Evolutionary conservation across 306 rosid genomes (phyloP), one percentile per base, ranked within the genome.

Genomic region (Crotalaria pallida): DNA sequence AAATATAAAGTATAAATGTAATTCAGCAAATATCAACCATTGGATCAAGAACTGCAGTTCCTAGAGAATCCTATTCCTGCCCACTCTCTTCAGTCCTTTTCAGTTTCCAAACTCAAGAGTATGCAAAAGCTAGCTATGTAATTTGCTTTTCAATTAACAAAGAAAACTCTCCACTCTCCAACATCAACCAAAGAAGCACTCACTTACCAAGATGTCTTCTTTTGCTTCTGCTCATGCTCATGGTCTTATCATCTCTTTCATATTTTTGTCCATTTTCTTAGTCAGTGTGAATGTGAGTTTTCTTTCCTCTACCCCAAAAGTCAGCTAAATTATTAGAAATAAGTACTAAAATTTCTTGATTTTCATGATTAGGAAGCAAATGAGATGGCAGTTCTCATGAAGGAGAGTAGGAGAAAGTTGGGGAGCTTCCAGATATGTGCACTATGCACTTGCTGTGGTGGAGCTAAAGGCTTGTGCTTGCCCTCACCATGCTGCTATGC

Each of bases 401-500:
- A 84, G 58, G 92, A 84, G 58, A 83, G 82, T 13, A 80, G 94
- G 33, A 84, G 95, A 79, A 88, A 40, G 57, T 60, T 92, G 80
- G 81, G 86, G 31, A 84, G 89, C 77, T 91, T 88, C 72, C 82
- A 72, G 75, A 81, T 85, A 45, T 88, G 97, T 65, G 96, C 91
- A 12, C 73, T 85, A 10, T 93, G 65, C 74, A 88, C 89, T 31
- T 88, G 97, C 80, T 91, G 97, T 65, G 96, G 89, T 61, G 97
- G 96, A 31, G 81, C 93, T 13, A 85, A 61, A 85, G 87, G 97
- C 27, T 23, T 82, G 6, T 91, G 97, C 79, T 74, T 91, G 72
- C 87, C 96, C 10, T 88, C 96, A 55, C 93, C 96, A 0, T 88
- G 96, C 75, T 88, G 97, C 86, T 91, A 88, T 79, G 87, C 87